phyloP scores from a whole-genome alignment of 192 early-diverging fungal species.

The Rhizophlyctis rosea region DNA sequence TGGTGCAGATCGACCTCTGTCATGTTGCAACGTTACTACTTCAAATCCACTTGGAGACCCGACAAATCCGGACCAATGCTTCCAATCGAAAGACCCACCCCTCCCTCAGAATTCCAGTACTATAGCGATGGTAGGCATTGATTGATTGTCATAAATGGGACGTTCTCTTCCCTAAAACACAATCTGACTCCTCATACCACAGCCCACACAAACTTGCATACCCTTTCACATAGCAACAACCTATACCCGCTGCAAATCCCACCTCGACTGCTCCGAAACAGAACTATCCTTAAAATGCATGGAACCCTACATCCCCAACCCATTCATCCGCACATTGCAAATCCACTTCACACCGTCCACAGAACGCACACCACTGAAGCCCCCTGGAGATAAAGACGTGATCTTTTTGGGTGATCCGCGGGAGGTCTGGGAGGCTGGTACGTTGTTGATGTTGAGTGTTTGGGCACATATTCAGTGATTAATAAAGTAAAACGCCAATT shows the following conservation, averaged over 20 bases:
- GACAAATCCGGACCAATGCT: conserved; percentile 43
- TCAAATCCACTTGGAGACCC: conserved; percentile 56
- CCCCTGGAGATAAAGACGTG: conserved; percentile 41
- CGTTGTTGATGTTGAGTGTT: conserved; percentile 5
- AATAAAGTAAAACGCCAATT: too few species aligned
- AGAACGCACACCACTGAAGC: too few species aligned
- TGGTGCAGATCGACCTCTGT: conserved; percentile 16
- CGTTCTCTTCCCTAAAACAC: conserved; percentile 6
- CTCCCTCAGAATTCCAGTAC: neutral
- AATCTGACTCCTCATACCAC: neutral
- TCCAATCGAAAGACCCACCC: conserved; percentile 25
- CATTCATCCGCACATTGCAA: conserved; percentile 46
- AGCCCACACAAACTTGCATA: conserved; percentile 8
- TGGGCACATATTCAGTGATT: neutral
- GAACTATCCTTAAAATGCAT: conserved; percentile 40
- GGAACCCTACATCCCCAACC: conserved; percentile 50
- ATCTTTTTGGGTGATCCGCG: conserved; percentile 64
- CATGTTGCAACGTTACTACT: conserved; percentile 58
- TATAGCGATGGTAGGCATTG: too few species aligned
- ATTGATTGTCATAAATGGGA: too few species aligned
- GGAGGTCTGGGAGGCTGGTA: conserved; percentile 70
- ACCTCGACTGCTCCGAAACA: conserved; percentile 27
- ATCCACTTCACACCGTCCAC: too few species aligned
- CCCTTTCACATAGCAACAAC: conserved; percentile 9
- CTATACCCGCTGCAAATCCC: conserved; percentile 35